phyloP scores from a whole-genome alignment of 75 land plant species.

The Selaginella moellendorffii region DNA sequence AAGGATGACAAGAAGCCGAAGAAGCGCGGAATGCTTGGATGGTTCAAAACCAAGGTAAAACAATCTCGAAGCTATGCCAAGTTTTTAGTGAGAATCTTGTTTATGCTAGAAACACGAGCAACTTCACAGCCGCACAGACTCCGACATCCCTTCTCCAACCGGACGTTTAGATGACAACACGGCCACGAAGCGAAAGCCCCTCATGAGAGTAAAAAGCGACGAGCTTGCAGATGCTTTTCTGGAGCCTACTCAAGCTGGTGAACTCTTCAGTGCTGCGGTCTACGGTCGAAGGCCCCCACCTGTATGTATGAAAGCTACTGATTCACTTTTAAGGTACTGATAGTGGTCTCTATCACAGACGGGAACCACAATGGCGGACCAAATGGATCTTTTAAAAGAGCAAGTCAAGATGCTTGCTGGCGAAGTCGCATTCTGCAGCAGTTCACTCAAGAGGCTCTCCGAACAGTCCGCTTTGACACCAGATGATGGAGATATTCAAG shows the following conservation, averaged over 20 bases:
- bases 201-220: background rate
- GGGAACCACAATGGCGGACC: conserved; percentile 48
- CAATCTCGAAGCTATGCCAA: no score
- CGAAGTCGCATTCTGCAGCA: conserved; percentile 78
- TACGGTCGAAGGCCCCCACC: conserved; percentile 51
- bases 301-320: conserved; percentile 28
- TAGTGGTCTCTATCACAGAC: conserved; percentile 22
- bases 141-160: background rate
- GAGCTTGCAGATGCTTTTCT: conserved; percentile 28
- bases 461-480: conserved; percentile 77
- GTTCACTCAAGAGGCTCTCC: conserved; percentile 64
- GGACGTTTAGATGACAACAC: background rate
- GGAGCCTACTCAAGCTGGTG: conserved; percentile 78
- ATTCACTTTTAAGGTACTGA: no score
- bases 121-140: background rate
- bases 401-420: conserved; percentile 97
- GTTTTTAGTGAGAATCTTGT: background rate
- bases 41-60: conserved; percentile 43
- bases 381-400: conserved; percentile 79
- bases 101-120: background rate
- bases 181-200: background rate
- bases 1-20: conserved; percentile 46
- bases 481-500: conserved; percentile 47
- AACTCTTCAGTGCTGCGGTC: conserved; percentile 52
- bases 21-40: conserved; percentile 72